Conservation (phyloP, 495 filamentous ascomycete genomes). For the Chlorociboria aeruginascens region DNA sequence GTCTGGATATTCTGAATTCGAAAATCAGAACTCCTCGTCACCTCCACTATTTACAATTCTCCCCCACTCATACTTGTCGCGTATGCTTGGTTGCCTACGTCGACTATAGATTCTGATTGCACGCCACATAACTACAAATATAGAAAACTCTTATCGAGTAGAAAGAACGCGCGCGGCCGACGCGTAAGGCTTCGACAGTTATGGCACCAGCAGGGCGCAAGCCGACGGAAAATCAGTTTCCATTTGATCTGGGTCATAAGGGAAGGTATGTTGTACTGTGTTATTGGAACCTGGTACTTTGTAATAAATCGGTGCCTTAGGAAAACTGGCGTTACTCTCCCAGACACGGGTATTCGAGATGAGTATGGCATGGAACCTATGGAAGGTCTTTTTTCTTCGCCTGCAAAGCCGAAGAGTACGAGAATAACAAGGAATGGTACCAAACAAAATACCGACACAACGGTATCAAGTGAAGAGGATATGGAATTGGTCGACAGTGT, state of each 20-base stretch:
- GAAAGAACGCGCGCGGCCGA: slow-evolving; percentile 21
- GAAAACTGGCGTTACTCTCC: slow-evolving; percentile 74
- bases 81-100: no score
- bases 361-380: slow-evolving; percentile 85
- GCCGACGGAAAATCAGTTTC: slow-evolving; percentile 24
- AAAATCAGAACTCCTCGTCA: no score
- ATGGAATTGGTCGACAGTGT: slow-evolving; percentile 20
- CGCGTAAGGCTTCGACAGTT: background rate
- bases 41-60: no score
- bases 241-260: slow-evolving; percentile 35
- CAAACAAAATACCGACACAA: slow-evolving; percentile 7
- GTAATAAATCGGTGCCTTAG: slow-evolving; percentile 4
- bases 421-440: background rate
- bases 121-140: no score
- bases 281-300: background rate
- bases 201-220: slow-evolving; percentile 18
- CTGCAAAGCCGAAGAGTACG: slow-evolving; percentile 42
- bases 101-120: no score
- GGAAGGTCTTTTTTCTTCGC: slow-evolving; percentile 80
- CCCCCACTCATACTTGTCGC: no score
- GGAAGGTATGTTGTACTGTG: slow-evolving; percentile 30
- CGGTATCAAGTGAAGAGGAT: slow-evolving; percentile 15
- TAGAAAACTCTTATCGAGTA: no score
- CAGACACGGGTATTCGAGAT: slow-evolving; percentile 71
- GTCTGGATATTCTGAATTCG: no score